These are phyloP conservation scores for Eucalyptus rudis DNA, from an alignment of 345 rosid species.

Conservation along the genomic window DNA sequence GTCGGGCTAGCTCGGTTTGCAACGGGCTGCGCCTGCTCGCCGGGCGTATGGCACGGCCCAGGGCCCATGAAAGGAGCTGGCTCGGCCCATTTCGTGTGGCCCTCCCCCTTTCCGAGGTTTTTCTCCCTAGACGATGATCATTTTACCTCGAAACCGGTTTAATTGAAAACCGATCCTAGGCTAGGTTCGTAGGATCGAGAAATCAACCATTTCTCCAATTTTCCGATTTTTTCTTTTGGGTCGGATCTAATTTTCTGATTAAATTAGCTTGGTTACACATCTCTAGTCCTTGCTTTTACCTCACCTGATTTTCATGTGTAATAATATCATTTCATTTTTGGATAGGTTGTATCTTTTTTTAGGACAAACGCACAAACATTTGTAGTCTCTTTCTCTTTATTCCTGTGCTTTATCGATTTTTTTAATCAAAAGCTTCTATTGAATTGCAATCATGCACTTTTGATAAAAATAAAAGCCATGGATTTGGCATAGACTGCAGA, in stretches of 20 bases:
- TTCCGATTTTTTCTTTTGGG: neutral
- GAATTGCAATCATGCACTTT: no score
- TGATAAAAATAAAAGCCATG: neutral
- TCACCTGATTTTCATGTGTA: fast-evolving
- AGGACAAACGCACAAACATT: neutral
- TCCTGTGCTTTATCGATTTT: neutral
- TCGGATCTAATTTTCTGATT: neutral
- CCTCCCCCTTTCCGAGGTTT: neutral
- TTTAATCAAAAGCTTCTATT: no score
- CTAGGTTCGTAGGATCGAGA: neutral
- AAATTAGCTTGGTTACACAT: neutral
- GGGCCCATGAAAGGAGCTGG: neutral
- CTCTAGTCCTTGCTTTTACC: neutral
- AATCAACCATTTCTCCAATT: neutral
- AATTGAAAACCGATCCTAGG: neutral
- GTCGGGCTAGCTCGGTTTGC: neutral
- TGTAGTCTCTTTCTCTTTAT: neutral
- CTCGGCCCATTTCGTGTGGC: neutral
- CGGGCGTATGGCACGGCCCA: neutral
- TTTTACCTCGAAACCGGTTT: neutral
- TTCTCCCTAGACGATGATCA: neutral
- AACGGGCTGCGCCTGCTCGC: neutral
- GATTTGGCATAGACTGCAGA: neutral
- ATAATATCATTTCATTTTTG: no score
- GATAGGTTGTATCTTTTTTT: no score